Evolutionary conservation across 192 early-diverging fungal species (phyloP).

Genomic region (Rhizophlyctis rosea): DNA sequence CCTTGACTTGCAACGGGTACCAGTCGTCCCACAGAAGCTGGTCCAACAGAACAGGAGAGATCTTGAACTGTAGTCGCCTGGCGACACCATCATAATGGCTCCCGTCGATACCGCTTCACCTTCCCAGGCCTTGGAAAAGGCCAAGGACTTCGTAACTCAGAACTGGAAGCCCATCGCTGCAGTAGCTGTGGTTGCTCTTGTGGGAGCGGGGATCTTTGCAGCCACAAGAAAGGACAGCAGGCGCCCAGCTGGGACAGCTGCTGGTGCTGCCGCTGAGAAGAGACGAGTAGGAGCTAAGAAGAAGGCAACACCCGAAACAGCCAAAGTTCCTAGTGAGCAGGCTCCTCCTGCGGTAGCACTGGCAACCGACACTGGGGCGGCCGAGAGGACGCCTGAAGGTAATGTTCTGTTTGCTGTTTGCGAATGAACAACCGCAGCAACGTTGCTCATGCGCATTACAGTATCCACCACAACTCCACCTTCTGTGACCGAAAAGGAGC

Average conservation of each 20-base stretch:
- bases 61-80: no score
- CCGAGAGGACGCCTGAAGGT: background rate
- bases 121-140: no score
- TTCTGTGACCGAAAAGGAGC: background rate
- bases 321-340: background rate
- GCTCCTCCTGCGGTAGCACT: background rate
- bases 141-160: no score
- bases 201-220: conserved; percentile 23
- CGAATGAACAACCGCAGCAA: no score
- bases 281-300: background rate
- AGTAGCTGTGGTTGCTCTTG: conserved; percentile 19
- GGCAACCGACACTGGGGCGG: background rate
- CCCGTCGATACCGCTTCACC: no score
- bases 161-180: conserved; percentile 28
- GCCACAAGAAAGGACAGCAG: conserved; percentile 5
- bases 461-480: background rate
- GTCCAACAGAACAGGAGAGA: no score
- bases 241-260: no score
- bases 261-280: conserved; percentile 4
- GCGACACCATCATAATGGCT: no score
- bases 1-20: no score
- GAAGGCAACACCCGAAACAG: conserved; percentile 10
- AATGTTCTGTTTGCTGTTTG: background rate
- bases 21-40: no score
- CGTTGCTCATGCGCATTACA: no score